Evolutionary conservation across 2,329 filamentous ascomycete genomes (phyloP).

Genomic region (Calonectria pseudoturangicola): DNA sequence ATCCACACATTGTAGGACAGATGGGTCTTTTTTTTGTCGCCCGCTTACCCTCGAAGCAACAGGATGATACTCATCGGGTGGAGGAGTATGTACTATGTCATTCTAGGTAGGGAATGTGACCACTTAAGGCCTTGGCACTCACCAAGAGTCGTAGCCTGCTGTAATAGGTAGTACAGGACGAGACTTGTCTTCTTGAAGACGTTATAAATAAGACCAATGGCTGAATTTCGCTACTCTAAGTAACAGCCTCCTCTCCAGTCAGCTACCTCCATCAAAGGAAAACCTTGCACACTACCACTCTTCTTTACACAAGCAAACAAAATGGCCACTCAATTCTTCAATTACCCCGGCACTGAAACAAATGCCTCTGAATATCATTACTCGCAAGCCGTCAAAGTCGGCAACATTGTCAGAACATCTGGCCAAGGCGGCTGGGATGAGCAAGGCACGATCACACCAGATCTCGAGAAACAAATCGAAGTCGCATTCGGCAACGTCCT

Average conservation of each 20-base stretch:
- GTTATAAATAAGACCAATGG: conserved; percentile 6
- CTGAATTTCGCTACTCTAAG: background rate
- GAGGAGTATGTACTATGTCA: background rate
- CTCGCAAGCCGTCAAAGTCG: conserved; percentile 40
- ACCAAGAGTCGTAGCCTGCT: background rate
- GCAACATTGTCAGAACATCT: conserved; percentile 36
- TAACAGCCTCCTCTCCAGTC: background rate
- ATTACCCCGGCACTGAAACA: conserved; percentile 38
- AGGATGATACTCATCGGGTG: background rate
- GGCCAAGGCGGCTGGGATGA: conserved; percentile 43
- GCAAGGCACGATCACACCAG: conserved; percentile 26
- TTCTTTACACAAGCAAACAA: background rate
- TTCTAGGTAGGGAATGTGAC: background rate
- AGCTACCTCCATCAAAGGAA: background rate
- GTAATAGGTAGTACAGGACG: background rate
- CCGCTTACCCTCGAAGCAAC: background rate
- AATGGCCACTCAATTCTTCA: conserved; percentile 37
- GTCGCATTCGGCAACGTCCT: conserved; percentile 35
- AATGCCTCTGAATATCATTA: conserved; percentile 38
- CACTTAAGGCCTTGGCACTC: background rate
- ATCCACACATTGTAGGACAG: background rate
- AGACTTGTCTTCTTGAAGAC: background rate
- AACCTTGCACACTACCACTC: background rate
- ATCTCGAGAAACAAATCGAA: conserved; percentile 33
- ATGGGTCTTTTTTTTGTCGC: background rate